Evolutionary conservation across 306 rosid species (phyloP), one percentile per base, ranked within the genome.

Genomic region (Quillaja saponaria): DNA sequence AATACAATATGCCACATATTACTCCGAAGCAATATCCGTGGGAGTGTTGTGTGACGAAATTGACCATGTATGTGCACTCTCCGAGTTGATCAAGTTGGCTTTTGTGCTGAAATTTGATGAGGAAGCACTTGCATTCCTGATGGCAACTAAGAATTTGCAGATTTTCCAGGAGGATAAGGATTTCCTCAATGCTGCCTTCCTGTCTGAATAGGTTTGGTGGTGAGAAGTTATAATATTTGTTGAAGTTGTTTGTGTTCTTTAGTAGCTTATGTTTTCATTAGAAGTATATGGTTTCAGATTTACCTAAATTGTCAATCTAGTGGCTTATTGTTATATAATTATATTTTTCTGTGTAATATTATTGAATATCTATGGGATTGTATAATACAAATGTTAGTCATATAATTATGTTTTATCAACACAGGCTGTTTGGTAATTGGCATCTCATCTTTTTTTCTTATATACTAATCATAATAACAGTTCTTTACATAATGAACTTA

Each of bases 101-200:
- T 79, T 71, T 72, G 44, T 82, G 13, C 45, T 84, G 45, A 65
- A 81, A 9, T 90, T 87, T 56, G 67, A 90, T 14, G 83, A 74
- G 46, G 85, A 68, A 49, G 86, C 65, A 6, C 64, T 90, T 45
- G 75, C 71, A 0, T 82, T 82, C 59, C 66, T 80, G 6, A 80
- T 90, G 95, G 84, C 80, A 69, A 82, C 85, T 55, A 84, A 72
- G 67, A 81, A 86, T 63, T 55, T 90, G 78, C 84, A 78, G 61
- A 73, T 79, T 45, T 81, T 83, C 71, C 2, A 25, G 38, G 94
- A 85, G 75, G 97, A 90, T 63, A 85, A 76, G 34, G 66, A 73
- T 15, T 86, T 89, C 68, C 76, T 86, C 59, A 52, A 67, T 8
- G 58, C 74, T 39, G 54, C 72, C 11, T 82, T 86, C 64, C 80